Evolutionary conservation across 257 asterid species (phyloP).

Genomic region (Fraxinus americana): DNA sequence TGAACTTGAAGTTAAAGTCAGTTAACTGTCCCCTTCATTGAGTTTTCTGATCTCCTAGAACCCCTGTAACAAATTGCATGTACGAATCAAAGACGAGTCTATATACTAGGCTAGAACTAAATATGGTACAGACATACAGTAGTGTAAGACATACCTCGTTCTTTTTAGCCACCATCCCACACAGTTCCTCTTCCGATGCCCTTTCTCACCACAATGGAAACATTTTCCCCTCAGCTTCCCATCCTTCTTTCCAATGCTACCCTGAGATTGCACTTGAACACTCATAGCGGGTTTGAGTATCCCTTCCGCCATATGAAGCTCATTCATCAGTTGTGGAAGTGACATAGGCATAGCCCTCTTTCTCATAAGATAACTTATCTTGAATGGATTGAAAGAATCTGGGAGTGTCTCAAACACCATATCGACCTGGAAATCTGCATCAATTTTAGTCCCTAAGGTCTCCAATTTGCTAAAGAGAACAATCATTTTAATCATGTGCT

Average conservation of each 20-base stretch:
- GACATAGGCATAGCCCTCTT: background rate
- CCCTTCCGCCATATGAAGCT: background rate
- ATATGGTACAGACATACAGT: too few species aligned
- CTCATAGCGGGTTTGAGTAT: background rate
- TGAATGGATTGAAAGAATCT: background rate
- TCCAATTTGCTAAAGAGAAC: background rate
- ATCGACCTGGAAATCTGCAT: background rate
- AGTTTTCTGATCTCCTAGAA: too few species aligned
- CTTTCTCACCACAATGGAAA: background rate
- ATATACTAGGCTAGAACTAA: too few species aligned
- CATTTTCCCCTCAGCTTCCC: background rate
- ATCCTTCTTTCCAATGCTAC: too few species aligned
- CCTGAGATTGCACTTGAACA: background rate
- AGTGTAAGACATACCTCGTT: background rate
- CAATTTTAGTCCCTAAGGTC: background rate
- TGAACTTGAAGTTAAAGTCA: too few species aligned
- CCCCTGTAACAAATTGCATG: too few species aligned
- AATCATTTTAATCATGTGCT: background rate
- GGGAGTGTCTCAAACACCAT: background rate
- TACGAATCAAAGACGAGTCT: too few species aligned
- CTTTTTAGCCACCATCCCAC: background rate
- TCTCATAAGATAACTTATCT: background rate
- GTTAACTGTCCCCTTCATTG: too few species aligned
- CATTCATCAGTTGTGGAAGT: background rate
- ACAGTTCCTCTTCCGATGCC: background rate